A percentile compares a stretch with the other conserved stretches of the same genome.
Evolutionary conservation across 306 rosid genomes (phyloP).

Genomic region (Rubus parviflorus): DNA sequence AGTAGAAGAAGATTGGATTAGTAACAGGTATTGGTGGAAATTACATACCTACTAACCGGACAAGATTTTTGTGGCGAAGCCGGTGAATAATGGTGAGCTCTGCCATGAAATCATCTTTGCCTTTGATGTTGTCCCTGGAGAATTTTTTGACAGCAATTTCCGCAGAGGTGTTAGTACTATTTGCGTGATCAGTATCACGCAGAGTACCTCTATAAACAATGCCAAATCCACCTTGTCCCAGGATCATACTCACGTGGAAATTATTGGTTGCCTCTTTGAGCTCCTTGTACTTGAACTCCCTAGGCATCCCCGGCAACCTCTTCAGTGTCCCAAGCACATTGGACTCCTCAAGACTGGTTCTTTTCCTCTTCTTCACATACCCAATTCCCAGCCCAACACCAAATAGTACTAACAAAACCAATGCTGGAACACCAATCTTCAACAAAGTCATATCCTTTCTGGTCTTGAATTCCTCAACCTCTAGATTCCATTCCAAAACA

Average conservation of each 20-base stretch:
- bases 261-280: conserved; percentile 44
- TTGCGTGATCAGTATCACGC: conserved; percentile 10
- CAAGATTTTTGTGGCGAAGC: conserved; percentile 57
- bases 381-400: conserved; percentile 22
- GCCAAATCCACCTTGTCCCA: conserved; percentile 55
- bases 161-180: neutral
- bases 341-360: conserved; percentile 30
- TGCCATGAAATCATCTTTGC: conserved; percentile 52
- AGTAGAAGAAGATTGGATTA: neutral
- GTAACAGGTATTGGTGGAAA: neutral
- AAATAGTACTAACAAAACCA: conserved; percentile 7
- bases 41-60: conserved; percentile 42
- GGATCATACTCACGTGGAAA: conserved; percentile 43
- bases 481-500: conserved; percentile 40
- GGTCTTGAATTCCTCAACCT: conserved; percentile 19
- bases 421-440: conserved; percentile 36
- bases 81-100: conserved; percentile 60
- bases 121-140: conserved; percentile 39
- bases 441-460: conserved; percentile 20
- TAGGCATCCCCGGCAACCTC: conserved; percentile 51
- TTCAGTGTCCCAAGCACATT: conserved; percentile 32
- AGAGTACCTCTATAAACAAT: conserved; percentile 52
- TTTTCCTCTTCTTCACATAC: conserved; percentile 29
- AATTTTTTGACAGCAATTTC: conserved; percentile 53
- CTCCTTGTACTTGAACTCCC: conserved; percentile 46